Base-by-base conservation (phyloP, 2,329 filamentous ascomycete genomes). In the Dactylellina haptotyla region DNA sequence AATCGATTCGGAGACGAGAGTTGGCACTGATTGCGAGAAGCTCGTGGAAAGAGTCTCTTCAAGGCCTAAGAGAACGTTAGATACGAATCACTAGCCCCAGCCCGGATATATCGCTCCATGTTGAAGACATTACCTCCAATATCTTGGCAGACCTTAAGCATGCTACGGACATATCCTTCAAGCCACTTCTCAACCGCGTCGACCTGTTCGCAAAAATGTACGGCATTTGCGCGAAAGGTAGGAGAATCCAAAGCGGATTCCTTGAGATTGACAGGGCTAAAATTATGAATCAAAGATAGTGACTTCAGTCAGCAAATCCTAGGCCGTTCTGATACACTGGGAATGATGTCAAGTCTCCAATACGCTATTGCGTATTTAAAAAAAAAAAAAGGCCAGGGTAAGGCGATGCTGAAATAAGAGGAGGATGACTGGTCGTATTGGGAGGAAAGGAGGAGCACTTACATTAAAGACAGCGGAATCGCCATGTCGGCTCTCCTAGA, bases 231-330 rank as follows among this genome's bases (percentile, higher is more conserved):
- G 76, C 95, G 92, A 81, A 98, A 98, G 34, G 93, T 96, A 25
- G 95, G 95, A 39, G 93, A 97, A 82, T 99, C 95, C 83, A 98
- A 90, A 18, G 93, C 91, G 56, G 95, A 95, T 86, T 99, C 95
- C 83, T 94, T 95, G 77, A 98, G 86, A 74, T 89, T 89, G 34
- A 98, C 93, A 46, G 95, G 92, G 66, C 87, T 88, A 76, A n/a
- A n/a, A n/a, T n/a, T n/a, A 32, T 26, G 48, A 46, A 9, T 20
- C 18, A 20, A n/a, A n/a, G n/a, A n/a, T n/a, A n/a, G n/a, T n/a
- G n/a, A n/a, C n/a, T n/a, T n/a, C n/a, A n/a, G n/a, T n/a, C n/a
- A n/a, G n/a, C n/a, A n/a, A n/a, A n/a, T n/a, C n/a, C n/a, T n/a
- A n/a, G n/a, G n/a, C n/a, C n/a, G n/a, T n/a, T n/a, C n/a, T n/a